These are phyloP conservation scores for Calonectria pseudoturangicola DNA, from an alignment of 2,329 filamentous ascomycete genomes.

Conservation along the genomic window DNA sequence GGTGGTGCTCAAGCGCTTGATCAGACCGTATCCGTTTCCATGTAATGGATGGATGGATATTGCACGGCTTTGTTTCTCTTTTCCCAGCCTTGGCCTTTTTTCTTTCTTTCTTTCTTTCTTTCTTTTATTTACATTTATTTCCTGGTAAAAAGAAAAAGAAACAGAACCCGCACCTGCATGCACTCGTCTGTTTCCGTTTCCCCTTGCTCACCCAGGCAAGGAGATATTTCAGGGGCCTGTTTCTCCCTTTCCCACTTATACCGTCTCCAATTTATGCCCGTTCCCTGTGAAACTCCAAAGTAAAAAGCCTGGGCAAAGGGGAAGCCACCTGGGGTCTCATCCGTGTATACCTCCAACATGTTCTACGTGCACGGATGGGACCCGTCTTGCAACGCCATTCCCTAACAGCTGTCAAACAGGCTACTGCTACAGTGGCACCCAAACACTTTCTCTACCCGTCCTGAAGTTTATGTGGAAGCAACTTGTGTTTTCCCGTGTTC, in stretches of 20 bases:
- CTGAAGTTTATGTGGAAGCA: not conserved
- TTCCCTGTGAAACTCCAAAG: constrained; percentile 4
- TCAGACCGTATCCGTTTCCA: constrained; percentile 9
- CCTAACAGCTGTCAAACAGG: constrained; percentile 4
- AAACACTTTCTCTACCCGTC: no score
- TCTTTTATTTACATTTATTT: not conserved
- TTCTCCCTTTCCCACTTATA: constrained; percentile 3
- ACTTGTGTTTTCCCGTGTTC: not conserved
- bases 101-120: not conserved
- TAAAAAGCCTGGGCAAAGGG: constrained; percentile 14
- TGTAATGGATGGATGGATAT: not conserved
- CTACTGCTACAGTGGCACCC: not conserved
- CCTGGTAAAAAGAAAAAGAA: not conserved
- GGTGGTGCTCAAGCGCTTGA: constrained; percentile 21
- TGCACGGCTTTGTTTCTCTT: not conserved
- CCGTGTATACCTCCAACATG: not conserved
- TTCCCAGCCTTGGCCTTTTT: not conserved
- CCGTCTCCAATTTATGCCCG: constrained; percentile 20
- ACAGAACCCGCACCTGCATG: no score
- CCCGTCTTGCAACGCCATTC: not conserved
- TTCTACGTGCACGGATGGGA: not conserved
- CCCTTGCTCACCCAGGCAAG: not conserved
- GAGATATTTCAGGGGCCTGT: constrained; percentile 14
- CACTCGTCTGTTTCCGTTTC: not conserved
- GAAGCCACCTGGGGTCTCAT: not conserved